Evolutionary conservation across 345 rosid species (phyloP).

Genomic region (Pistacia vera): DNA sequence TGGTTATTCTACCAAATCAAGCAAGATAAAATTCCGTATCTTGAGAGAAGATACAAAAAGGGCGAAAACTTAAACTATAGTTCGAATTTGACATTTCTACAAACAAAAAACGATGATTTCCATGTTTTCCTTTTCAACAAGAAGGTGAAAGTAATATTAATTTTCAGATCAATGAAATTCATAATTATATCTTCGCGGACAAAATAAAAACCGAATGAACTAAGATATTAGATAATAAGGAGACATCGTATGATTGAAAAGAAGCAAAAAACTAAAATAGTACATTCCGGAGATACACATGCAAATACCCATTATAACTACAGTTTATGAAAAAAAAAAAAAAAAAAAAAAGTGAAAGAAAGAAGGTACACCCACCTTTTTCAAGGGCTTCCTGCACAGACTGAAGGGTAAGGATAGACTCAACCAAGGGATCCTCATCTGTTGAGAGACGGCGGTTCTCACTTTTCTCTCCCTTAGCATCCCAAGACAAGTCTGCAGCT

Average conservation of each 20-base stretch:
- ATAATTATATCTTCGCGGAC: neutral
- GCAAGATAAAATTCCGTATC: neutral
- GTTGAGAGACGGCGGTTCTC: constrained; percentile 39
- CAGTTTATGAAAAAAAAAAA: constrained; percentile 6
- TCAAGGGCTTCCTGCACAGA: constrained; percentile 67
- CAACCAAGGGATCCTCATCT: constrained; percentile 55
- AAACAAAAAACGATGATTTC: neutral
- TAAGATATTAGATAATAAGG: neutral
- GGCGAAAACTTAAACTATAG: neutral
- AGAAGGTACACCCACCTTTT: constrained; percentile 40
- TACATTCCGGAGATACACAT: neutral
- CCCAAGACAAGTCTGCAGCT: constrained; percentile 49
- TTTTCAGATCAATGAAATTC: constrained; percentile 1
- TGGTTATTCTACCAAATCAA: constrained; percentile 2
- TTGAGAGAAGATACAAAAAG: neutral
- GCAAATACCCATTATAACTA: neutral
- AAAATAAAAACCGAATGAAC: neutral
- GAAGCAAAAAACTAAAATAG: neutral
- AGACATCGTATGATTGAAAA: neutral
- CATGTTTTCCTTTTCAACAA: neutral
- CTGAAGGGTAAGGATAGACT: constrained; percentile 53
- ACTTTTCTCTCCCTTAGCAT: constrained; percentile 40
- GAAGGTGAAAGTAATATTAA: neutral
- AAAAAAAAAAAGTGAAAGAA: constrained; percentile 2
- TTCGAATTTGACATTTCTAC: neutral